Evolutionary conservation across 208 protist species (phyloP).

Genomic region (Endotrypanum monterogeii): DNA sequence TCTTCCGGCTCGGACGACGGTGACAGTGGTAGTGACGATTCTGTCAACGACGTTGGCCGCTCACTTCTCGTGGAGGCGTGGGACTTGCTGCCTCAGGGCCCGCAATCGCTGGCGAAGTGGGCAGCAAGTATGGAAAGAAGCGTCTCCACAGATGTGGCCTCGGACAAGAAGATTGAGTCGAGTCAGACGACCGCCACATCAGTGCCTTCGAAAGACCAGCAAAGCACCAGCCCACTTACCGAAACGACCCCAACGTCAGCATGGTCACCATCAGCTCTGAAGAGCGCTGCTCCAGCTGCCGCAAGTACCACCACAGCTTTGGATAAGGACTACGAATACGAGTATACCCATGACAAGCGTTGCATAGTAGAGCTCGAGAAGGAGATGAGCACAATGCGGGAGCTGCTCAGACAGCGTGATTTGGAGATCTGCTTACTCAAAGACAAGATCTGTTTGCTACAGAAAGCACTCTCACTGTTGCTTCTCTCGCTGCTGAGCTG

Average conservation of each 20-base stretch:
- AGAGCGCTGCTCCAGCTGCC: background rate
- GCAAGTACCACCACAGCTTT: background rate
- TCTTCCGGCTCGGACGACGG: background rate
- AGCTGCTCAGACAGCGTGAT: slow-evolving; percentile 31
- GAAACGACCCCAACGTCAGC: background rate
- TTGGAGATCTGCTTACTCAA: slow-evolving; percentile 56
- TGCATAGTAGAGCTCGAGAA: slow-evolving; percentile 21
- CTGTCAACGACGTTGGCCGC: background rate
- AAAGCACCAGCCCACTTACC: background rate
- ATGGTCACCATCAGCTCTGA: background rate
- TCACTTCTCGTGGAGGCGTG: slow-evolving; percentile 28
- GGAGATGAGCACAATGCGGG: slow-evolving; percentile 28
- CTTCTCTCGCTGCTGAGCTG: slow-evolving; percentile 47
- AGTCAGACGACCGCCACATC: background rate
- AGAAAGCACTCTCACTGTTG: slow-evolving; percentile 66
- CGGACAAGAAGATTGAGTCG: background rate
- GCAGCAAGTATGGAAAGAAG: background rate
- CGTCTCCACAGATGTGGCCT: background rate
- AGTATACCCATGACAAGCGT: slow-evolving; percentile 10
- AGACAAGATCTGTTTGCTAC: slow-evolving; percentile 59
- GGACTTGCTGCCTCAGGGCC: slow-evolving; percentile 18
- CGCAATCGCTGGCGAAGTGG: slow-evolving; percentile 27
- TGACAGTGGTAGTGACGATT: slow-evolving; percentile 4
- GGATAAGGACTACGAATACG: slow-evolving; percentile 38
- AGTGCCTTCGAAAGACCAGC: background rate